Percentiles rank a stretch among this genome's conserved stretches.
Conservation (phyloP, 345 rosid genomes). For the Clarkia xantiana region DNA sequence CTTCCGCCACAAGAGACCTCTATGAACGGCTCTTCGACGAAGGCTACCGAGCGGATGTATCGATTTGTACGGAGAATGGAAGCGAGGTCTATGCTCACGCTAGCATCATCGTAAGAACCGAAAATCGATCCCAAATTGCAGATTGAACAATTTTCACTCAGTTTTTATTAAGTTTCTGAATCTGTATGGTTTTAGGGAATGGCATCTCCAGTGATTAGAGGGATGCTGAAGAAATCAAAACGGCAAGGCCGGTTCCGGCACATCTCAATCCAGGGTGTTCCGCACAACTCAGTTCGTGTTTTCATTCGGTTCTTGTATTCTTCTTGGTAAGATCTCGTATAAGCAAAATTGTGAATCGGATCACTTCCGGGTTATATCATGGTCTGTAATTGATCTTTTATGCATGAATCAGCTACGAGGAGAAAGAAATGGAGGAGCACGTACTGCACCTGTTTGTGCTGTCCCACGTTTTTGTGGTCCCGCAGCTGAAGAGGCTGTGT, state of each 20-base stretch:
- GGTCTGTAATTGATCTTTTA: not conserved
- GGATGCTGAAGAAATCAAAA: conserved; percentile 56
- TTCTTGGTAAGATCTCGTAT: conserved; percentile 35
- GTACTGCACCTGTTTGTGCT: conserved; percentile 56
- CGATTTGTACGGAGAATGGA: conserved; percentile 36
- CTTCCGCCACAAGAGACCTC: conserved; percentile 3
- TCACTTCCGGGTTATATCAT: too few species aligned
- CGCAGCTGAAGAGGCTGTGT: conserved; percentile 50
- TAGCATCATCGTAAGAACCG: conserved; percentile 42
- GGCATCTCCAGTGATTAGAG: conserved; percentile 70
- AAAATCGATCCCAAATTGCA: not conserved
- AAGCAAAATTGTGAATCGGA: not conserved
- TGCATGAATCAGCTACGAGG: conserved; percentile 40
- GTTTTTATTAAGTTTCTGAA: too few species aligned
- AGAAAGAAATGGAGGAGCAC: conserved; percentile 48
- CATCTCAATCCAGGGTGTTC: conserved; percentile 62
- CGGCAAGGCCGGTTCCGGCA: conserved; percentile 25
- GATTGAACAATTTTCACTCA: not conserved
- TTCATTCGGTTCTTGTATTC: conserved; percentile 76
- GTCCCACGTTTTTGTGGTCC: conserved; percentile 61
- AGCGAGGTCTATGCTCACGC: conserved; percentile 56
- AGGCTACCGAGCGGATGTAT: conserved; percentile 63
- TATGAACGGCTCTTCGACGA: conserved; percentile 70
- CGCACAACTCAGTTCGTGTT: conserved; percentile 51
- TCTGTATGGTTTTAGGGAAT: conserved; percentile 31